Conservation (phyloP, 257 asterid genomes). For the Handroanthus guayacan region DNA sequence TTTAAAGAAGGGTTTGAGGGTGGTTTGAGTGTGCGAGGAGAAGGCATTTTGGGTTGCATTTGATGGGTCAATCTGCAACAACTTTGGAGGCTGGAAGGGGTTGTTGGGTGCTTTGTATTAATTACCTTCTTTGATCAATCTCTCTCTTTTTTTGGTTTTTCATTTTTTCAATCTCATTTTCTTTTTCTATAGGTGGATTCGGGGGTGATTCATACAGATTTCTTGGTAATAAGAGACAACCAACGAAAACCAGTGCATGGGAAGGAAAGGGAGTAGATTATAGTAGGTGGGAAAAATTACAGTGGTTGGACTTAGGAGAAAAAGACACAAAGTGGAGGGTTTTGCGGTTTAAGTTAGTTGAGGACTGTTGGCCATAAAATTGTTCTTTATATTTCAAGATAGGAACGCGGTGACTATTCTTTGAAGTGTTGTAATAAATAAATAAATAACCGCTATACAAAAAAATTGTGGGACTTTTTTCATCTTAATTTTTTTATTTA, state of each 20-base stretch:
- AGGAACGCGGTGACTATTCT: no score
- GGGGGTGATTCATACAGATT: conserved; percentile 21
- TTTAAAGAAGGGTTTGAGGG: conserved; percentile 41
- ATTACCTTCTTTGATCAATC: conserved; percentile 27
- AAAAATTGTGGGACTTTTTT: no score
- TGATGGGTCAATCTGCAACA: conserved; percentile 58
- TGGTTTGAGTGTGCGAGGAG: conserved; percentile 1
- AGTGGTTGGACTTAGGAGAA: conserved; percentile 18
- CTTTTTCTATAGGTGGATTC: neutral
- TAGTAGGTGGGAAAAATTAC: conserved; percentile 42
- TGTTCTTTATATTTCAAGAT: no score
- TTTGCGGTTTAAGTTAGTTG: conserved; percentile 48
- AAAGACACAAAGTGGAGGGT: neutral
- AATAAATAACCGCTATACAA: no score
- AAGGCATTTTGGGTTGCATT: conserved; percentile 35
- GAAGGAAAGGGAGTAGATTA: conserved; percentile 33
- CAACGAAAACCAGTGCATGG: conserved; percentile 33
- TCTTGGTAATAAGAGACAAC: conserved; percentile 28
- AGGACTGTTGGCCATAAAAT: conserved; percentile 40
- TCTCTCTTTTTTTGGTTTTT: neutral
- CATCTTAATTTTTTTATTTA: no score
- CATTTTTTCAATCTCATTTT: neutral
- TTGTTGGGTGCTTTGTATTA: conserved; percentile 49
- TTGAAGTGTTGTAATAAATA: no score
- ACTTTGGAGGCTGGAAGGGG: conserved; percentile 58